Conservation (phyloP, 2,329 filamentous ascomycete genomes). For the Torrubiella hemipterigena region DNA sequence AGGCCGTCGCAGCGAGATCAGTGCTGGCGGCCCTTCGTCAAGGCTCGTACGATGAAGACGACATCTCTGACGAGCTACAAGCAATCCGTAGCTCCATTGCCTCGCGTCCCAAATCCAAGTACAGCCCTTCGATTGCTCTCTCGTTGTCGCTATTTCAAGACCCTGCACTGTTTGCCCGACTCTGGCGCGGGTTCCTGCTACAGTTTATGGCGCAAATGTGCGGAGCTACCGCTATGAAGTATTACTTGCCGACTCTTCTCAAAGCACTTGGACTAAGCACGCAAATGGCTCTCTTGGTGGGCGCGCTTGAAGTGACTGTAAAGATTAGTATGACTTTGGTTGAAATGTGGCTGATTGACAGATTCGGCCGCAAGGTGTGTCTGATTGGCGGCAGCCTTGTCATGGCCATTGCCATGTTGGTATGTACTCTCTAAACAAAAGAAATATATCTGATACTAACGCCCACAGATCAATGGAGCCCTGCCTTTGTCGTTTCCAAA, state of each 20-base stretch:
- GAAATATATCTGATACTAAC: neutral
- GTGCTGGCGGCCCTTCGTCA: conserved; percentile 38
- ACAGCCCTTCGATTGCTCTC: too few relatives aligned
- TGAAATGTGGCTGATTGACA: conserved; percentile 45
- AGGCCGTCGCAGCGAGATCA: conserved; percentile 26
- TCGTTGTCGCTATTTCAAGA: conserved; percentile 34
- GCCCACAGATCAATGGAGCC: conserved; percentile 36
- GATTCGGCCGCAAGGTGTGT: conserved; percentile 34
- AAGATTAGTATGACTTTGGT: conserved; percentile 44
- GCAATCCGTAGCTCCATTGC: too few relatives aligned
- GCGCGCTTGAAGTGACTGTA: conserved; percentile 43
- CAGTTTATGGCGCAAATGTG: conserved; percentile 51
- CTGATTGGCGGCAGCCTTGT: conserved; percentile 35
- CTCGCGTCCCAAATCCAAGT: too few relatives aligned
- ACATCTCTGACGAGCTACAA: conserved; percentile 29
- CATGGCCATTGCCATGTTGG: conserved; percentile 41
- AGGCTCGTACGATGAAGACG: conserved; percentile 20
- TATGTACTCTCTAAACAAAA: conserved; percentile 16
- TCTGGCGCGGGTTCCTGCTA: conserved; percentile 44
- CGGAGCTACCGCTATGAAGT: conserved; percentile 47
- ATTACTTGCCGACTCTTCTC: conserved; percentile 44
- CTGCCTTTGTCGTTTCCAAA: conserved; percentile 38
- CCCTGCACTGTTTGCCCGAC: conserved; percentile 31
- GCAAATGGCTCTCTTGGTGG: conserved; percentile 36
- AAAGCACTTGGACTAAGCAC: conserved; percentile 34